Conservation (phyloP, 345 rosid species). For the Lumnitzera littorea region DNA sequence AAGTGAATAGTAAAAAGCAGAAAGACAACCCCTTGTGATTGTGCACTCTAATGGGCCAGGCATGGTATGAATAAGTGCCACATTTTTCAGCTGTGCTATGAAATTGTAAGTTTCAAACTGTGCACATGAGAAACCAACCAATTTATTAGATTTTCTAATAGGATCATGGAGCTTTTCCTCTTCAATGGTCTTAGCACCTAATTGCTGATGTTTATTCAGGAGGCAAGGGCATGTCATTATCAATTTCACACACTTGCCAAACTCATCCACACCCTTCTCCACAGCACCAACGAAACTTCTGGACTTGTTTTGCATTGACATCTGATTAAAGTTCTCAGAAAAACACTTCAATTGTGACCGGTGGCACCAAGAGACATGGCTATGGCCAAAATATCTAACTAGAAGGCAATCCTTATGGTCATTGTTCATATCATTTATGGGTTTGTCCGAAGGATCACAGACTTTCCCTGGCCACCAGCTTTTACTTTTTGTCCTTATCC, state of each 20-base stretch:
- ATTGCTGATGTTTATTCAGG: conserved; percentile 16
- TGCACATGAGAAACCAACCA: conserved; percentile 30
- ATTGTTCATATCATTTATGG: conserved; percentile 15
- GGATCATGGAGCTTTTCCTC: conserved; percentile 7
- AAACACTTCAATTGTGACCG: conserved; percentile 62
- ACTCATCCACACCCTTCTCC: conserved; percentile 59
- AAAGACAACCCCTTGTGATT: conserved; percentile 34
- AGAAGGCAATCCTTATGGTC: conserved; percentile 24
- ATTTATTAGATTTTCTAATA: conserved; percentile 13
- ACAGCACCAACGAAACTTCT: conserved; percentile 49
- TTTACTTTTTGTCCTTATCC: conserved; percentile 53
- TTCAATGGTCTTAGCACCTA: conserved; percentile 5
- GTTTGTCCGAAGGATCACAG: conserved; percentile 29
- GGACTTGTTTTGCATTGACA: conserved; percentile 30
- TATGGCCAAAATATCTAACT: conserved; percentile 45
- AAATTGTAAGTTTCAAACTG: conserved; percentile 46
- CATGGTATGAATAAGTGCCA: conserved; percentile 31
- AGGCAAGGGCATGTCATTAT: conserved; percentile 56
- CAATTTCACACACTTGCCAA: conserved; percentile 39
- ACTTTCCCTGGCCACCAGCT: conserved; percentile 95
- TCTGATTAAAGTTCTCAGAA: conserved; percentile 41
- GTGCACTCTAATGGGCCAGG: conserved; percentile 45
- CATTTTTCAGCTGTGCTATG: conserved; percentile 42
- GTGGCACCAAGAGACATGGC: conserved; percentile 42
- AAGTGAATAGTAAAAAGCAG: conserved; percentile 43